Evolutionary conservation across 2,329 filamentous ascomycete genomes (phyloP).

Genomic region (Phaeosphaeriaceae sp.): DNA sequence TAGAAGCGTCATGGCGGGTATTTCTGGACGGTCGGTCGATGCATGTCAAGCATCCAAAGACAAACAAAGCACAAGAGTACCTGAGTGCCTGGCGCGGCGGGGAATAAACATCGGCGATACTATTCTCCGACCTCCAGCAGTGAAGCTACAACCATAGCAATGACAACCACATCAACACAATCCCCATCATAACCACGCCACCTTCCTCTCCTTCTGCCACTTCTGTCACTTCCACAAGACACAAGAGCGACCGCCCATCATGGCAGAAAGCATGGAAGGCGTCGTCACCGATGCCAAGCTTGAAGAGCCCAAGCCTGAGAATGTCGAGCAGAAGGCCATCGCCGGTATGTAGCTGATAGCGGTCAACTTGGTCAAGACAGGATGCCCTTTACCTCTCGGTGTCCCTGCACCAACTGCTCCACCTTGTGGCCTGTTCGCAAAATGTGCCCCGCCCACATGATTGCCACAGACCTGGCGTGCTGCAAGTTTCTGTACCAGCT

Average conservation of each 20-base stretch:
- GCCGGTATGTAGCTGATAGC: conserved; percentile 37
- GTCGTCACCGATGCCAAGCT: conserved; percentile 45
- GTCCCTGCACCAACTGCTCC: conserved; percentile 30
- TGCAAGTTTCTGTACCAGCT: conserved; percentile 36
- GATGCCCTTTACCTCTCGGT: conserved; percentile 29
- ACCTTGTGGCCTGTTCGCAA: conserved; percentile 24
- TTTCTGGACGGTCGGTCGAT: conserved; percentile 1
- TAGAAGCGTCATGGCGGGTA: conserved; percentile 50
- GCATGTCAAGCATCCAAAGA: too few relatives aligned
- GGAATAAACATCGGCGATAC: conserved; percentile 27
- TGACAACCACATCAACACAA: conserved; percentile 25
- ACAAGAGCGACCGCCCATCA: conserved; percentile 34
- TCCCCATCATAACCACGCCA: conserved; percentile 12
- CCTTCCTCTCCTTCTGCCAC: conserved; percentile 18
- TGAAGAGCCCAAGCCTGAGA: conserved; percentile 51
- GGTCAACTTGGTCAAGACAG: conserved; percentile 8
- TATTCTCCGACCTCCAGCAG: conserved; percentile 17
- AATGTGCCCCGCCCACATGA: conserved; percentile 39
- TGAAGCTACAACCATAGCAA: conserved; percentile 27
- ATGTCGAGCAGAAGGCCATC: conserved; percentile 49
- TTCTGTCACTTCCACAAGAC: conserved; percentile 5
- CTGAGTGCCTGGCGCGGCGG: conserved; percentile 4
- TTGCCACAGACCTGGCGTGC: conserved; percentile 35
- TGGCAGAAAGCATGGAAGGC: conserved; percentile 60
- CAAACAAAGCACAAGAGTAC: not conserved